These are phyloP conservation scores for Xylaria nigripes DNA, from an alignment of 495 filamentous ascomycete genomes.

Conservation along the genomic window DNA sequence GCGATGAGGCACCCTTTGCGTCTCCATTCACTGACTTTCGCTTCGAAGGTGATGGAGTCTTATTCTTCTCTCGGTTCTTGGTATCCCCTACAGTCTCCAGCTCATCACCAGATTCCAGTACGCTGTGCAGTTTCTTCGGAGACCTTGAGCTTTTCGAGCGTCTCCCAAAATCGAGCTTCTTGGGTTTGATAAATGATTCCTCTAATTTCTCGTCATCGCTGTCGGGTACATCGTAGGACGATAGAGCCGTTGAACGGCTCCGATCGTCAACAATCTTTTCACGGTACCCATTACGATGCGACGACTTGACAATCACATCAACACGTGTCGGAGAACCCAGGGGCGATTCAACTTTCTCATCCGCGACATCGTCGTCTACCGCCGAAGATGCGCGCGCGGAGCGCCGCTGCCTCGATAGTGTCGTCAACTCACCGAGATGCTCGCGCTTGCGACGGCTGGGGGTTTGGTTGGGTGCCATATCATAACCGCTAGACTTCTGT, in stretches of 20 bases:
- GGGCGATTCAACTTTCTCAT: conserved; percentile 20
- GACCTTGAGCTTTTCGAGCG: conserved; percentile 15
- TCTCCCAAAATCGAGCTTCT: conserved; percentile 7
- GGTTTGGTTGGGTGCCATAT: conserved; percentile 18
- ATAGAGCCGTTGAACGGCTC: conserved; percentile 4
- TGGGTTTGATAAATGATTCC: conserved; percentile 11
- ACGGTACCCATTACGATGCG: conserved; percentile 5
- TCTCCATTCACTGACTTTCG: conserved; percentile 9
- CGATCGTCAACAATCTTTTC: background rate
- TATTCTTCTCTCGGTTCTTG: conserved; percentile 3
- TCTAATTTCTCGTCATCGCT: conserved; percentile 12
- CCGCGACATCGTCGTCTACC: conserved; percentile 10
- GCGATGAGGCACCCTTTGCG: conserved; percentile 6
- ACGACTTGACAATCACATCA: conserved; percentile 12
- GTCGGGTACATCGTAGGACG: conserved; percentile 21
- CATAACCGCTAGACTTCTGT: background rate
- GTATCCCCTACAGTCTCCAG: background rate
- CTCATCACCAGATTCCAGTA: conserved; percentile 36
- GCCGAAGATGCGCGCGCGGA: conserved; percentile 9
- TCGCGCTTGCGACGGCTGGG: conserved; percentile 21
- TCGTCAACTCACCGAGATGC: background rate
- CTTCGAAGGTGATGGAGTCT: conserved; percentile 9
- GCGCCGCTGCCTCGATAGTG: background rate
- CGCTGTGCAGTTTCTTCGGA: conserved; percentile 29
- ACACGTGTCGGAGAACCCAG: conserved; percentile 18